These are phyloP conservation scores for Penicillium fimorum DNA, from an alignment of 495 filamentous ascomycete species.

Conservation along the genomic window DNA sequence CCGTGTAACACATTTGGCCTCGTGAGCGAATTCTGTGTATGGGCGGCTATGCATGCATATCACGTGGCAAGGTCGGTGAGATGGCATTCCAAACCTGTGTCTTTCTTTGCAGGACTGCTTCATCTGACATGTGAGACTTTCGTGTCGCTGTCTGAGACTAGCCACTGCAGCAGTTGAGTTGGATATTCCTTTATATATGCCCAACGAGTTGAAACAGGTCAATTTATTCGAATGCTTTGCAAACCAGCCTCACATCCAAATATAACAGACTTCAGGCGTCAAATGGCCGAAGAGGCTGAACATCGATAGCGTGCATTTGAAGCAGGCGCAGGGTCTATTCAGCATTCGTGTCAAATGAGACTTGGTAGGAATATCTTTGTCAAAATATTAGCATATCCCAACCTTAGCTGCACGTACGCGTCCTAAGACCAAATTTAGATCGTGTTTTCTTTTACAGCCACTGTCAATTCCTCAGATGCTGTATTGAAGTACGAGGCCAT, in stretches of 20 bases:
- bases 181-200: neutral
- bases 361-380: neutral
- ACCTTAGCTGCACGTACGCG: neutral
- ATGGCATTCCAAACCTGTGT: neutral
- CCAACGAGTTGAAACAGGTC: neutral
- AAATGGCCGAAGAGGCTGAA: neutral
- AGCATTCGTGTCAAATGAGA: neutral
- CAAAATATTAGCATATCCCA: neutral
- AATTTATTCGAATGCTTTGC: neutral
- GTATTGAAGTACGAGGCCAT: neutral
- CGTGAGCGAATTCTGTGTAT: neutral
- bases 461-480: neutral
- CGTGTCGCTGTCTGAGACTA: neutral
- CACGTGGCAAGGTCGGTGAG: neutral
- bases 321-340: neutral
- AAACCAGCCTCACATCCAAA: neutral
- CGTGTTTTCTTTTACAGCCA: neutral
- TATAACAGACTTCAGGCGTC: neutral
- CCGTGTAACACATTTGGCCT: neutral
- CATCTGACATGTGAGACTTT: neutral
- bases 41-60: neutral
- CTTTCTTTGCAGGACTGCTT: neutral
- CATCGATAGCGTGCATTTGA: neutral
- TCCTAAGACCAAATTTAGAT: neutral
- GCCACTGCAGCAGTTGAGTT: neutral